Conservation (phyloP, 2,329 filamentous ascomycete genomes). For the Oidium heveae region DNA sequence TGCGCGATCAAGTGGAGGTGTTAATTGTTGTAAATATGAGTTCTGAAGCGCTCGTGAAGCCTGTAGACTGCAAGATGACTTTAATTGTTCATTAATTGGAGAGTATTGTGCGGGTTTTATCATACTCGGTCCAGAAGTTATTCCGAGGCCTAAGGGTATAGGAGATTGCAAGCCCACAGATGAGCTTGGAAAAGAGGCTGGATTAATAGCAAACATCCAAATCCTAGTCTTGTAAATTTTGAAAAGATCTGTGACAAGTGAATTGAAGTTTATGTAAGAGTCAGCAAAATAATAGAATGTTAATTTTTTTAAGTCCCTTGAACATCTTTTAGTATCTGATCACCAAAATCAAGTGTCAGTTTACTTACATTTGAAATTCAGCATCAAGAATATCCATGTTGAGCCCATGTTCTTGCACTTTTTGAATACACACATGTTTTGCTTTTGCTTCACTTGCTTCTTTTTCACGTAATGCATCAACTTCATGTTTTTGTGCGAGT, state of each 20-base stretch:
- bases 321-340: slow-evolving; percentile 2
- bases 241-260: slow-evolving; percentile 87
- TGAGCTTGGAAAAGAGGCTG: slow-evolving; percentile 73
- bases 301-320: slow-evolving; percentile 92
- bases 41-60: slow-evolving; percentile 9
- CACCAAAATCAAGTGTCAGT: slow-evolving; percentile 6
- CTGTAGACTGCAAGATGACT: slow-evolving; percentile 8
- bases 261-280: slow-evolving; percentile 97
- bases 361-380: slow-evolving; percentile 84
- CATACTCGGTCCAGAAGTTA: slow-evolving; percentile 23
- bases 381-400: slow-evolving; percentile 98
- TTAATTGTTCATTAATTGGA: slow-evolving; percentile 15
- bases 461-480: slow-evolving; percentile 72
- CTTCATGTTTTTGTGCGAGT: slow-evolving; percentile 74
- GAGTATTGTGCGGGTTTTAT: slow-evolving; percentile 14
- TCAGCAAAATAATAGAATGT: slow-evolving; percentile 99
- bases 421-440: slow-evolving; percentile 88
- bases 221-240: slow-evolving; percentile 99
- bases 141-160: slow-evolving; percentile 38
- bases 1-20: slow-evolving; percentile 8
- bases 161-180: slow-evolving; percentile 46
- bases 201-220: slow-evolving; percentile 99
- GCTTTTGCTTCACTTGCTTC: slow-evolving; percentile 95
- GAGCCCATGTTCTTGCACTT: slow-evolving; percentile 78
- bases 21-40: slow-evolving; percentile 21